Base-by-base conservation (phyloP, 352 stramenopile genomes). In the Blastocystis sp. region DNA sequence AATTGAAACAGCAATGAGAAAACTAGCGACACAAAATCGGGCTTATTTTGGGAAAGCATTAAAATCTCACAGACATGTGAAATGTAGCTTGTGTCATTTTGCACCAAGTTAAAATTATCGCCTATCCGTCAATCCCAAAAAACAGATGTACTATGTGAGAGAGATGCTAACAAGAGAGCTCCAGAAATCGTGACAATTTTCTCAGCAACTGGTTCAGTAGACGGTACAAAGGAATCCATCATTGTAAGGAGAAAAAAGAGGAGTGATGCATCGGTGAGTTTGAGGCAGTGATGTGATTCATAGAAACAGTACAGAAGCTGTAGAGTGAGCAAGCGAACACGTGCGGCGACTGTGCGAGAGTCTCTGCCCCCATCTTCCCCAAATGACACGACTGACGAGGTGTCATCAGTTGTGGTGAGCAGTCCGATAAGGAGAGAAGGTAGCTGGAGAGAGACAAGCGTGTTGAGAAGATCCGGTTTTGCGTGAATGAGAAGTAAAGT, bases 351-450 rank as follows among this genome's bases (percentile, higher is more conserved):
- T 26, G 11, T 6, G 9, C 73, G 73, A 3, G 6, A 26, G 6
- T 34, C 37, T 54, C 11, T 41, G 9, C 24, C 18, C 8, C 56
- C 56, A 0, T 66, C 56, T 9, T 37, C n/a, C 18, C 18, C 56
- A 8, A 66, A 26, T 26, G 56, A 66, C 18, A 37, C n/a, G 34
- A 55, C 30, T n/a, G 13, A 41, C 5, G 65, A 54, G n/a, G 11
- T 9, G 65, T 76, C 65, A 43, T 55, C 39, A 20, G 8, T 13
- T 18, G 34, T 18, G 65, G 56, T 18, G 34, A 85, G 24, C 13
- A 85, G 24, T 11, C 34, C 43, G 45, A 85, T 69, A 2, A 85
- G 56, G 6, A 85, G 59, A 24, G 73, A 85, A 16, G 73, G 73
- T 5, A 85, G 39, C 3, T 41, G 13, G 50, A 85, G 47, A 11